Evolutionary conservation across 2,329 filamentous ascomycete species (phyloP).

Genomic region (Neofusicoccum cordaticola): DNA sequence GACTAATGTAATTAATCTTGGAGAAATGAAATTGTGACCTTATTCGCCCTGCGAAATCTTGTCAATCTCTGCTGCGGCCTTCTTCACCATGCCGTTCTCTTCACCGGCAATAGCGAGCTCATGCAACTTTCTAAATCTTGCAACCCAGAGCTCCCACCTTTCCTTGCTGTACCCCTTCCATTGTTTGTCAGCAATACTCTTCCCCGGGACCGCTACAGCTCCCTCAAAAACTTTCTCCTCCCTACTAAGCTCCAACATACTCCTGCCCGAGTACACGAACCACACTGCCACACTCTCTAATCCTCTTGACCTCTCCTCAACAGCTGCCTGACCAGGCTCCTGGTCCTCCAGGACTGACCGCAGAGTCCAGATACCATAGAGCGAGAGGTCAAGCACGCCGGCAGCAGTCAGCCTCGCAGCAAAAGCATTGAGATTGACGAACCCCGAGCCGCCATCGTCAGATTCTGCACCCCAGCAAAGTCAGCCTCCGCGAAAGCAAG

Average conservation of each 20-base stretch:
- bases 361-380: conserved; percentile 4
- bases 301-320: not conserved
- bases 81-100: too few relatives aligned
- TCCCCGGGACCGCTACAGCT: not conserved
- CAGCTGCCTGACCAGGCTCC: too few relatives aligned
- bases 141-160: not conserved
- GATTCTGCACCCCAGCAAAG: too few relatives aligned
- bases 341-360: not conserved
- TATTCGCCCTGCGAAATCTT: too few relatives aligned
- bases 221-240: not conserved
- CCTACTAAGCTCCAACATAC: not conserved
- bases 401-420: not conserved
- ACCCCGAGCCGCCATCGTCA: too few relatives aligned
- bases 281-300: not conserved
- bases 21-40: too few relatives aligned
- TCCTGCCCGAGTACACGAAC: not conserved
- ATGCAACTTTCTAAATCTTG: not conserved
- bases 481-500: too few relatives aligned
- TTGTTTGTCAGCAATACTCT: not conserved
- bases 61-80: too few relatives aligned
- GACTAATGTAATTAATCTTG: too few relatives aligned
- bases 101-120: too few relatives aligned
- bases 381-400: not conserved
- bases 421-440: not conserved
- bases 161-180: conserved; percentile 3